Conservation (phyloP, 371 early-diverging fungal species). For the Homolaphlyctis polyrhiza region DNA sequence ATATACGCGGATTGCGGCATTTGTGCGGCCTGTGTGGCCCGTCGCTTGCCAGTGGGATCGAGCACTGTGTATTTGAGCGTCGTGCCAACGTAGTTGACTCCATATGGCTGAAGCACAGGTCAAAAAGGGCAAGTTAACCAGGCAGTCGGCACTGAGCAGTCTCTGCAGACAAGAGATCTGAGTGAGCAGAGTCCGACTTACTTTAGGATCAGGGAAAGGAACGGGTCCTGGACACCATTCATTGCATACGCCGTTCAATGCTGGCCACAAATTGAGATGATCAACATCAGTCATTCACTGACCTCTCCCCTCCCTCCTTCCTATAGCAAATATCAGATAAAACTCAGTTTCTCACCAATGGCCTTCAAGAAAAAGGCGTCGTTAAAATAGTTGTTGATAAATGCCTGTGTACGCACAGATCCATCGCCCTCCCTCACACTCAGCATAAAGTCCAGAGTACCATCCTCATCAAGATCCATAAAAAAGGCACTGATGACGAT, state of each 20-base stretch:
- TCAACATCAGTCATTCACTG: no score
- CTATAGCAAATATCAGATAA: not conserved
- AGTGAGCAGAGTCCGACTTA: no score
- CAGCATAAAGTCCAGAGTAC: constrained; percentile 76
- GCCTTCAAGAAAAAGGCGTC: constrained; percentile 93
- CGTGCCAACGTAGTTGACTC: constrained; percentile 77
- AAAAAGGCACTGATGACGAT: constrained; percentile 66
- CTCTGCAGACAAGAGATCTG: not conserved
- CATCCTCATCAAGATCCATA: constrained; percentile 86
- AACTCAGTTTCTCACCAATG: constrained; percentile 40
- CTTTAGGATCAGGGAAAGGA: constrained; percentile 35
- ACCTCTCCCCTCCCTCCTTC: no score
- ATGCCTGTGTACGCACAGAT: constrained; percentile 28
- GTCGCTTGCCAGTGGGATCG: constrained; percentile 69
- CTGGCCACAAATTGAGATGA: no score
- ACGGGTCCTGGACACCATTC: constrained; percentile 43
- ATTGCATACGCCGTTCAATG: constrained; percentile 72
- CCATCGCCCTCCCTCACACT: constrained; percentile 10
- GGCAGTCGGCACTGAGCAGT: not conserved
- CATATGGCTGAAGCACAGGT: constrained; percentile 51
- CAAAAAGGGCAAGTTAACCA: not conserved
- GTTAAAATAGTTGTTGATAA: constrained; percentile 82
- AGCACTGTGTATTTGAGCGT: constrained; percentile 79
- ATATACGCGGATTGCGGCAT: constrained; percentile 71
- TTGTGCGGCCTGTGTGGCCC: constrained; percentile 76